Base-by-base conservation (phyloP, 2,329 filamentous ascomycete species). In the Colletotrichum costaricense region DNA sequence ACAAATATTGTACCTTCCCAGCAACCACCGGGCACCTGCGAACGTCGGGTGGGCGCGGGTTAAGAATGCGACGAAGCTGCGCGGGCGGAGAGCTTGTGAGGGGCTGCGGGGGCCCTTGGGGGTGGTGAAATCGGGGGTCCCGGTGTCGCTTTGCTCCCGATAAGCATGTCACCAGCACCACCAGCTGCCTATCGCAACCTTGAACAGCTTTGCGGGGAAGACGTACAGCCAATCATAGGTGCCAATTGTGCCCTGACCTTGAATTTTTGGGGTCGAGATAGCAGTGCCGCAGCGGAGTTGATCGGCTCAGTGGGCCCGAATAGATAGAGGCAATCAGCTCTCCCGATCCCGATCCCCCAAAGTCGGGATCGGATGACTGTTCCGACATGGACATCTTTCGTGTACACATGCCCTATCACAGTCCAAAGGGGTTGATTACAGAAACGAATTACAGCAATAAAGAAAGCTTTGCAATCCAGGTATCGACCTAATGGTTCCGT, bases 31-130 rank as follows among this genome's bases (percentile, higher is more conserved):
- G 42, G 57, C 42, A 46, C 46, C 14, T 42, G 38, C 57, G 67
- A 28, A 38, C n/a, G 22, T 49, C 70, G 70, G 70, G 70, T 73
- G 56, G 67, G 24, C 22, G 46, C 70, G 70, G 70, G 42, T 70
- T 73, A 73, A 73, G 70, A 70, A 70, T 33, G 67, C 63, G 33
- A 55, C 38, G 42, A 28, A 49, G 60, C 33, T 56, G 22, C 57
- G 22, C 35, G 24, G 54, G 30, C 62, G 52, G 55, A 54, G 60
- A 73, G 70, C 70, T 74, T 42, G 56, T 65, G 67, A 72, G 67
- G 71, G 71, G 71, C 56, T 60, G 56, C 56, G 71, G 67, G 28
- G 26, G 38, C 14, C 38, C 38, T 42, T 42, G 14, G 38, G 19
- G 38, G 42, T 49, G 11, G 38, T 35, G 38, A n/a, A 63, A 26